These are phyloP conservation scores for Sporisorium scitamineum DNA, from an alignment of 1,284 basidiomycete species.

Conservation along the genomic window DNA sequence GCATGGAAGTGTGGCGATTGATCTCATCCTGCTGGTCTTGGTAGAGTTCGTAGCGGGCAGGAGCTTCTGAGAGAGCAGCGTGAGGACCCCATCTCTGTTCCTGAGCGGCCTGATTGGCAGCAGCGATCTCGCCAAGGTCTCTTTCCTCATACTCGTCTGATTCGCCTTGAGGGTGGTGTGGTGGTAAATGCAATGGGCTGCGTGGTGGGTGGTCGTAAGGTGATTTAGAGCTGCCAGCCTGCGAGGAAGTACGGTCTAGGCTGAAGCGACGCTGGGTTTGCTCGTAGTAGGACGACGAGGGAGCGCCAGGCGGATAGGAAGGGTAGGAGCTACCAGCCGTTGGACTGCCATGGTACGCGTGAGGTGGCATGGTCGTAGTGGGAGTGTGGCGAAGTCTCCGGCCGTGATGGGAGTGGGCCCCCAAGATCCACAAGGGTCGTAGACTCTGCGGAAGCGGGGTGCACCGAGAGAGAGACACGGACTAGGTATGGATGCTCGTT, in stretches of 20 bases:
- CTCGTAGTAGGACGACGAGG: conserved; percentile 28
- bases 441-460: not conserved
- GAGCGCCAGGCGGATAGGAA: conserved; percentile 36
- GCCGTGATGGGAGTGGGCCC: too few species aligned
- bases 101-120: conserved; percentile 46
- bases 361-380: conserved; percentile 6
- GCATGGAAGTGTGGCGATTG: conserved; percentile 22
- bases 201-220: conserved; percentile 21
- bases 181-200: conserved; percentile 18
- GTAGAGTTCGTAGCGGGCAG: conserved; percentile 28
- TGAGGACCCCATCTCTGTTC: conserved; percentile 43
- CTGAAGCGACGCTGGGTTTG: conserved; percentile 18
- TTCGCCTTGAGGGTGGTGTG: conserved; percentile 19
- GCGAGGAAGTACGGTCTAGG: conserved; percentile 24
- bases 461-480: not conserved
- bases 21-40: conserved; percentile 7
- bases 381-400: too few species aligned
- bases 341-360: conserved; percentile 12
- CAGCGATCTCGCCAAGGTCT: conserved; percentile 45
- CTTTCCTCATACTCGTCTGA: conserved; percentile 56
- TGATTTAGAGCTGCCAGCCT: conserved; percentile 22
- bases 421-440: not conserved
- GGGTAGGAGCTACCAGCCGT: conserved; percentile 20
- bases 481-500: not conserved
- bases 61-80: conserved; percentile 38